These are phyloP conservation scores for Lactarius pseudohatsudake DNA, from an alignment of 768 basidiomycete species.

Conservation along the genomic window DNA sequence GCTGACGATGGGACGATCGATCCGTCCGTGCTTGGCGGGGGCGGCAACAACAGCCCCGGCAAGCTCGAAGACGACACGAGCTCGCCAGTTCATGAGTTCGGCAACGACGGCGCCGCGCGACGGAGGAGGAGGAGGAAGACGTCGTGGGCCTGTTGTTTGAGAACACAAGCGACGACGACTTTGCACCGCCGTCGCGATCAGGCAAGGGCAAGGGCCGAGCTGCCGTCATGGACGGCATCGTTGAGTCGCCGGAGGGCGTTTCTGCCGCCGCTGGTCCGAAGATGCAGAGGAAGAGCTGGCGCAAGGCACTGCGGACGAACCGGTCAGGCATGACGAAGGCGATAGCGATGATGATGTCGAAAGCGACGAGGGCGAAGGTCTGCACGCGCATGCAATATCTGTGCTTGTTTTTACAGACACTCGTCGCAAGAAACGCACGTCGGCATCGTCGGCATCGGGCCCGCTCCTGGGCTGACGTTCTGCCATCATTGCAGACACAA, in stretches of 20 bases:
- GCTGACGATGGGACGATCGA: conserved; percentile 25
- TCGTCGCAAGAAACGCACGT: not conserved
- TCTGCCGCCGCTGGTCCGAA: too few species aligned
- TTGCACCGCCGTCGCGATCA: too few species aligned
- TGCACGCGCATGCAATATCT: too few species aligned
- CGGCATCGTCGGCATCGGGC: not conserved
- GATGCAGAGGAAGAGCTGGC: too few species aligned
- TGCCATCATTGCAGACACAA: conserved; percentile 25
- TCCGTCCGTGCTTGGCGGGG: conserved; percentile 19
- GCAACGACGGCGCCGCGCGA: not conserved
- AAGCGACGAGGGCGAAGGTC: too few species aligned
- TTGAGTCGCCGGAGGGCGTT: too few species aligned
- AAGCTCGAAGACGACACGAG: too few species aligned
- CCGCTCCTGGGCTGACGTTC: not conserved
- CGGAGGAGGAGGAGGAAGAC: not conserved
- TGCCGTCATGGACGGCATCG: too few species aligned
- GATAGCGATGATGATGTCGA: too few species aligned
- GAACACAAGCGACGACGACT: not conserved
- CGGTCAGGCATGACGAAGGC: too few species aligned
- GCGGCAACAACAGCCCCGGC: not conserved
- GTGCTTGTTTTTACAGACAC: not conserved
- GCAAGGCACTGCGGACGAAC: not conserved
- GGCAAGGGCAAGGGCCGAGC: too few species aligned
- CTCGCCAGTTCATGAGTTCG: not conserved
- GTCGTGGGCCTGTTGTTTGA: not conserved